Evolutionary conservation across 192 early-diverging fungal genomes (phyloP).

Genomic region (Backusella morwellensis): DNA sequence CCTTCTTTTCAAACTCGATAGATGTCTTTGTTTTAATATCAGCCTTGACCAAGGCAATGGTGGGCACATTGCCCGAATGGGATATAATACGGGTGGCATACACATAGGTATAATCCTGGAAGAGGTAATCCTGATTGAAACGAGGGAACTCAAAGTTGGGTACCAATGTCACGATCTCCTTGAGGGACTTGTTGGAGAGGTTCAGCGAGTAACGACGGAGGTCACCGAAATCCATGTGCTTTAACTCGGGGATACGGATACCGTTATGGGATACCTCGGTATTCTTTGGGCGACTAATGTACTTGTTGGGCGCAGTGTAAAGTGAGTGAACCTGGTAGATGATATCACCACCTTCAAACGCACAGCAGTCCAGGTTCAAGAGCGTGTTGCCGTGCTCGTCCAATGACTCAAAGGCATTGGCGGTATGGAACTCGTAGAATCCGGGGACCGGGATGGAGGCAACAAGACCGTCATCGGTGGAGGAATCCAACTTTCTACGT

Average conservation of each 20-base stretch:
- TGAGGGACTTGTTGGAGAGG: background rate
- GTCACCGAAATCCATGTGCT: slow-evolving; percentile 4
- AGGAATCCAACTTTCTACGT: background rate
- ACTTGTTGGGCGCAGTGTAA: background rate
- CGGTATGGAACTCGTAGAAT: slow-evolving; percentile 12
- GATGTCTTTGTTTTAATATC: background rate
- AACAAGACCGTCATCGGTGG: background rate
- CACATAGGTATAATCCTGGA: background rate
- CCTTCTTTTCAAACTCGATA: background rate
- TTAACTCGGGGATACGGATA: background rate
- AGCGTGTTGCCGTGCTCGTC: background rate
- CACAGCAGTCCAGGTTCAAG: slow-evolving; percentile 1
- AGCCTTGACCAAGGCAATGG: background rate
- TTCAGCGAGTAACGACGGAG: background rate
- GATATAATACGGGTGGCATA: background rate
- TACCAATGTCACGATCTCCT: background rate
- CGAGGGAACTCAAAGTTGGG: slow-evolving; percentile 3
- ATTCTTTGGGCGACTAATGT: background rate
- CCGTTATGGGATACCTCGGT: background rate
- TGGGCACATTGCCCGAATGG: background rate
- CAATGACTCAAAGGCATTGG: slow-evolving; percentile 1
- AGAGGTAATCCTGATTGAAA: background rate
- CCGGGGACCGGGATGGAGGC: slow-evolving; percentile 1
- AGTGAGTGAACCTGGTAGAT: background rate
- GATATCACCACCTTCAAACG: background rate